Evolutionary conservation across 1,284 basidiomycete species (phyloP), one percentile per base, ranked within the genome.

Genomic region (Rhodotorula sp.): DNA sequence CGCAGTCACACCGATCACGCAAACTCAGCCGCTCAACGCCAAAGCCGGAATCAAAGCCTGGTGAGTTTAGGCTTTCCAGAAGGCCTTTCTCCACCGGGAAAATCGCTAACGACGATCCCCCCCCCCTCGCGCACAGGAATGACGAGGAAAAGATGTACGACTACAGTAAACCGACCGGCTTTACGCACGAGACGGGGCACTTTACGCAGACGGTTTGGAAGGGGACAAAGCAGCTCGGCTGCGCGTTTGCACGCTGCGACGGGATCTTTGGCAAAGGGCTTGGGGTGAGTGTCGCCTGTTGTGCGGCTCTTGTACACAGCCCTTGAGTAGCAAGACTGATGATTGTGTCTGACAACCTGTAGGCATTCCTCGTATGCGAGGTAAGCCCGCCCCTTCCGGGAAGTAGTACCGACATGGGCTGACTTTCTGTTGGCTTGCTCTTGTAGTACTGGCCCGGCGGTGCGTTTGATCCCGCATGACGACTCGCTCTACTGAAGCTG

Each of bases 81-180:
- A 24, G 22, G 24, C 18, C 48, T 1, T 8, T 3, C 22, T 20
- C 24, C 20, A 2, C 18, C 33, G 22, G 7, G 17, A 2, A 22
- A 6, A 1, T 59, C 0, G 42, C 8, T 29, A 20, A 17, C 5
- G 4, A 6, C 22, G 17, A 24, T 49, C 49, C 8, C 20, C 20
- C 54, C 3, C 29, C 1, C 18, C 51, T 14, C 14, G 53, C n/a
- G 6, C 2, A 1, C 59, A 67, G 69, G 69, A 71, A 71, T 33
- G 26, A 30, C 48, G 69, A 71, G 55, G 66, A 67, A 53, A 26
- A 20, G 8, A 45, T 64, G 53, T 71, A 71, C 22, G 62, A 64
- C 42, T 71, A 71, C 17, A 29, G 15, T 20, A 63, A 64, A 15
- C 66, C 69, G 33, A 68, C 62, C 3, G 69, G 69, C 0, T 71